Evolutionary conservation across 495 filamentous ascomycete genomes (phyloP).

Genomic region (Talaromyces trachyspermus): DNA sequence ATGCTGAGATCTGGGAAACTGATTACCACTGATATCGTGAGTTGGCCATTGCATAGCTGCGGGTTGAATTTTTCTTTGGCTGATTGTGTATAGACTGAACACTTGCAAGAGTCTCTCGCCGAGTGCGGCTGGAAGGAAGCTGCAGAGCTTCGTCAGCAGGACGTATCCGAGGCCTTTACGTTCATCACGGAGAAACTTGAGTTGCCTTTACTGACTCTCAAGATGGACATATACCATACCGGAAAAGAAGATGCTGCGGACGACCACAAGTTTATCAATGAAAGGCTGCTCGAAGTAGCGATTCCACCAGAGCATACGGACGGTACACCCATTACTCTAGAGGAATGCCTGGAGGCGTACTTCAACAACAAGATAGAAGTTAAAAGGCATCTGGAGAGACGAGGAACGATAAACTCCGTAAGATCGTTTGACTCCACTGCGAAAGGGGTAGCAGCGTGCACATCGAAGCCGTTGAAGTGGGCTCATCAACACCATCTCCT

Average conservation of each 20-base stretch:
- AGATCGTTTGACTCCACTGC: conserved; percentile 43
- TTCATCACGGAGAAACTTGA: conserved; percentile 88
- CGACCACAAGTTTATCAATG: conserved; percentile 91
- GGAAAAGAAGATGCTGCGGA: conserved; percentile 74
- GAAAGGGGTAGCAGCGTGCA: conserved; percentile 45
- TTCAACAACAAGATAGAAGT: conserved; percentile 96
- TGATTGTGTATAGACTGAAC: conserved; percentile 52
- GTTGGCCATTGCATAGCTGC: conserved; percentile 14
- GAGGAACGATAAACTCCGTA: conserved; percentile 47
- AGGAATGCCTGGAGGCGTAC: conserved; percentile 86
- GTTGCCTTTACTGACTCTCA: conserved; percentile 80
- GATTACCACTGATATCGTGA: conserved; percentile 78
- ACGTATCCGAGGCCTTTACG: conserved; percentile 89
- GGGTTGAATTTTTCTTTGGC: conserved; percentile 21
- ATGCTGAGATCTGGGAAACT: conserved; percentile 76
- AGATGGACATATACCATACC: conserved; percentile 90
- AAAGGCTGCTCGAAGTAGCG: conserved; percentile 84
- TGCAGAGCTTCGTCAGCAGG: conserved; percentile 68
- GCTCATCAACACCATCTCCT: conserved; percentile 34
- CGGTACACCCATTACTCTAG: conserved; percentile 62
- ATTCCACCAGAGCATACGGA: conserved; percentile 57
- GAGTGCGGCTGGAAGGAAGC: conserved; percentile 90
- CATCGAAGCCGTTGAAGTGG: conserved; percentile 54
- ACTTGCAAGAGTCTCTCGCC: conserved; percentile 75
- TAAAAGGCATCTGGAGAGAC: conserved; percentile 64